phyloP scores from a whole-genome alignment of 169 alveolate species.

The Plasmodium gonderi region DNA sequence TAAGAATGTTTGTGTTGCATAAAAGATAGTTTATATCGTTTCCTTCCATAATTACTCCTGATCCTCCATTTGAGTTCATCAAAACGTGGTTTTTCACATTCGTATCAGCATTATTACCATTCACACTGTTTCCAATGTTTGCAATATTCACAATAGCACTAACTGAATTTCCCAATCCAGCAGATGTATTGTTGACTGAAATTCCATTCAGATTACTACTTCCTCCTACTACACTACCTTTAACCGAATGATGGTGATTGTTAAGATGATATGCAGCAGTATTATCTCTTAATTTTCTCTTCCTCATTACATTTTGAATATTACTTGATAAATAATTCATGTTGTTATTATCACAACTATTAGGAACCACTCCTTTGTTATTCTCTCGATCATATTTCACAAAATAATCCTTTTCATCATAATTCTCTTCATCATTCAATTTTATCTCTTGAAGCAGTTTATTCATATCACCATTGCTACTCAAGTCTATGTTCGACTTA shows the following conservation, averaged over 20 bases:
- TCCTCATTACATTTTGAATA: conserved; percentile 25
- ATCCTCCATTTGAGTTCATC: no score
- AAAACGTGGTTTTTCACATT: background rate
- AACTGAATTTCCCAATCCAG: no score
- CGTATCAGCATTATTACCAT: background rate
- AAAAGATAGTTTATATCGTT: conserved; percentile 32
- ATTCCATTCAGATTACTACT: background rate
- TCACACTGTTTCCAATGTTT: background rate
- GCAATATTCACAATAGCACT: no score
- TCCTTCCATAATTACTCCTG: background rate
- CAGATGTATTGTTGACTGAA: no score
- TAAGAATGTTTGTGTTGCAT: conserved; percentile 27
- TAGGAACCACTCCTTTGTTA: background rate
- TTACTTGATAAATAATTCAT: conserved; percentile 10
- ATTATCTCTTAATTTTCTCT: background rate
- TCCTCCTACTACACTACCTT: background rate
- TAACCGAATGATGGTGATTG: background rate
- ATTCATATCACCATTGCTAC: conserved; percentile 12
- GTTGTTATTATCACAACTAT: conserved; percentile 16
- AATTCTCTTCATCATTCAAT: conserved; percentile 12
- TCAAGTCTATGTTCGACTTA: conserved; percentile 17
- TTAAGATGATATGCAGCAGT: conserved; percentile 3
- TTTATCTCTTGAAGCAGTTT: conserved; percentile 6
- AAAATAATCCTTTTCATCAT: conserved; percentile 34
- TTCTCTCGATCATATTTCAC: conserved; percentile 12